Base-by-base conservation (phyloP, 257 asterid species). In the Lithospermum erythrorhizon region DNA sequence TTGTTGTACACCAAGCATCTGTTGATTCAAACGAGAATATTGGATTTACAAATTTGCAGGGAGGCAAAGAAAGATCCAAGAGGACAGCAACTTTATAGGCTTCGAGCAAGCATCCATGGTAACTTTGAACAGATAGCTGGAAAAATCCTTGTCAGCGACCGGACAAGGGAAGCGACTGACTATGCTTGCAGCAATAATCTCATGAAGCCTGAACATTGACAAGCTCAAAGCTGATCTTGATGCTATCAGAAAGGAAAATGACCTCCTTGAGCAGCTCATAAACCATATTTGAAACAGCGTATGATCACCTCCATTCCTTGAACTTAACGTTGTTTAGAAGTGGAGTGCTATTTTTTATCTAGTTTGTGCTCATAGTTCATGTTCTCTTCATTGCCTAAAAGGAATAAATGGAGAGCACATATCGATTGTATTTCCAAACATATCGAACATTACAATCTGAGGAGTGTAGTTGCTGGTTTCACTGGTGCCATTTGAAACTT, bases 51-150 rank as follows among this genome's bases (percentile, higher is more conserved):
- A 25, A 18, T 35, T 6, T 55, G 49, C 66, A 89, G 95, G 90
- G 95, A 86, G 74, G 95, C 88, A 59, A 87, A 79, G 70, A 89
- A 84, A 70, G 85, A 87, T 61, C 68, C 70, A 0, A 82, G 78
- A 62, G 93, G 85, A 53, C 76, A 71, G 56, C 83, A 86, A 79
- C 91, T 86, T 62, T 81, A 89, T 69, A 72, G 69, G 70, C 80
- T 79, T 73, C 78, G 86, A 51, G 70, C 83, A 13, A 67, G 68
- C 61, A 81, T 87, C 80, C 97, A 82, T 5, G 88, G 70, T 64
- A 76, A 81, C 76, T 87, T 87, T 66, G 84, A 82, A 68, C 86
- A 76, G 72, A 79, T 86, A 20, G 68, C 93, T 52, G 94, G 81
- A 71, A 76, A 64, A 48, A 76, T 79, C 71, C 85, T 86, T 29